Conservation (phyloP, 225 moss, liverwort and hornwort genomes). For the Pseudoscleropodium purum region DNA sequence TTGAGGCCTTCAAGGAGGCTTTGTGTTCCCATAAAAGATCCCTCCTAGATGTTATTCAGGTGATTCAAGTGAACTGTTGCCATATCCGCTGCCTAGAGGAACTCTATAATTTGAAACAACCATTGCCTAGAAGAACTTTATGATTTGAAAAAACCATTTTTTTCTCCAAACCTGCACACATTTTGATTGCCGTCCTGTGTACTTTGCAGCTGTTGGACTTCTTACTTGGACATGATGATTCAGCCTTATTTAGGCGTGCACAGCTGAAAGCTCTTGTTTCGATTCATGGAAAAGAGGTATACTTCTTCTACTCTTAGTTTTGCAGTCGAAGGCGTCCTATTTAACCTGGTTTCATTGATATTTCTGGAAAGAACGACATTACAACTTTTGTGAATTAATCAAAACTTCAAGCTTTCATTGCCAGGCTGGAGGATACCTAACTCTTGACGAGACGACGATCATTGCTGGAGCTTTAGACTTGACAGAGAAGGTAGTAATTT, state of each 20-base stretch:
- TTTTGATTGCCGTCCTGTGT: not conserved
- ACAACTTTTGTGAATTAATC: not conserved
- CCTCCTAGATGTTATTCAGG: not conserved
- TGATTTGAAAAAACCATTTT: not conserved
- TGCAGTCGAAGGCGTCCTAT: not conserved
- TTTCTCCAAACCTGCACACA: not conserved
- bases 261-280: constrained; percentile 98
- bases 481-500: constrained; percentile 35
- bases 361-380: not conserved
- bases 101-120: not conserved
- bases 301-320: not conserved
- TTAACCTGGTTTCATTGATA: not conserved
- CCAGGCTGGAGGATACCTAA: constrained; percentile 56
- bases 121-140: not conserved
- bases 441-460: constrained; percentile 54
- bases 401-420: not conserved
- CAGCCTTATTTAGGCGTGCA: constrained; percentile 89
- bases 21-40: not conserved
- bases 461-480: constrained; percentile 59
- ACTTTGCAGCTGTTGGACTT: constrained; percentile 63
- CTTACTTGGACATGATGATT: constrained; percentile 84
- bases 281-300: constrained; percentile 86
- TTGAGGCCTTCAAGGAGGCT: not conserved
- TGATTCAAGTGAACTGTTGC: not conserved
- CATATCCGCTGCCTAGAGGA: not conserved